These are phyloP conservation scores for Aspergillus brasiliensis DNA, from an alignment of 2,329 filamentous ascomycete species.

Conservation along the genomic window DNA sequence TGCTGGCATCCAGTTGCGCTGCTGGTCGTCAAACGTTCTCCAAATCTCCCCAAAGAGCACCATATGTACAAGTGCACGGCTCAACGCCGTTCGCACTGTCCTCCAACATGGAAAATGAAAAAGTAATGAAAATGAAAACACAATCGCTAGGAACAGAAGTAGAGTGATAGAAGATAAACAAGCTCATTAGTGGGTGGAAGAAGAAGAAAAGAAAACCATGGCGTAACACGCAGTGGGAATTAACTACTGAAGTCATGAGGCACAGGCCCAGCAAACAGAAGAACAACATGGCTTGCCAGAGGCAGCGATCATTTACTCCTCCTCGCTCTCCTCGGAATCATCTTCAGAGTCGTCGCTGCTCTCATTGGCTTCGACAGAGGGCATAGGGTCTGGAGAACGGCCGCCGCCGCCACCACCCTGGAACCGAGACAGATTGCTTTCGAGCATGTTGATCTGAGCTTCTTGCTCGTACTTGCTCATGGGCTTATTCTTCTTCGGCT, in stretches of 20 bases:
- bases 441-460: conserved; percentile 51
- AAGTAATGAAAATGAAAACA: too few relatives aligned
- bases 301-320: conserved; percentile 41
- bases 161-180: not conserved
- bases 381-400: conserved; percentile 47
- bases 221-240: conserved; percentile 13
- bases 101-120: not conserved
- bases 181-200: conserved; percentile 14
- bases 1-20: conserved; percentile 1
- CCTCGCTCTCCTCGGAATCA: conserved; percentile 53
- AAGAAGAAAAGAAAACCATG: conserved; percentile 12
- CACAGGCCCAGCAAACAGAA: not conserved
- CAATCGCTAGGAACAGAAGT: not conserved
- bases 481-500: conserved; percentile 55
- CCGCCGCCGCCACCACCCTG: conserved; percentile 44
- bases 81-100: conserved; percentile 13
- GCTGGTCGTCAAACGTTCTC: not conserved
- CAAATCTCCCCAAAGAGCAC: conserved; percentile 10
- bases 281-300: not conserved
- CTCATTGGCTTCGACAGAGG: conserved; percentile 47
- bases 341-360: conserved; percentile 51
- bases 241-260: not conserved
- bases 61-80: conserved; percentile 25
- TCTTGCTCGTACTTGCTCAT: conserved; percentile 56
- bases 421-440: conserved; percentile 50